Evolutionary conservation across 352 stramenopile genomes (phyloP), one percentile per base, ranked within the genome.

Genomic region (Pythium utonaiense): DNA sequence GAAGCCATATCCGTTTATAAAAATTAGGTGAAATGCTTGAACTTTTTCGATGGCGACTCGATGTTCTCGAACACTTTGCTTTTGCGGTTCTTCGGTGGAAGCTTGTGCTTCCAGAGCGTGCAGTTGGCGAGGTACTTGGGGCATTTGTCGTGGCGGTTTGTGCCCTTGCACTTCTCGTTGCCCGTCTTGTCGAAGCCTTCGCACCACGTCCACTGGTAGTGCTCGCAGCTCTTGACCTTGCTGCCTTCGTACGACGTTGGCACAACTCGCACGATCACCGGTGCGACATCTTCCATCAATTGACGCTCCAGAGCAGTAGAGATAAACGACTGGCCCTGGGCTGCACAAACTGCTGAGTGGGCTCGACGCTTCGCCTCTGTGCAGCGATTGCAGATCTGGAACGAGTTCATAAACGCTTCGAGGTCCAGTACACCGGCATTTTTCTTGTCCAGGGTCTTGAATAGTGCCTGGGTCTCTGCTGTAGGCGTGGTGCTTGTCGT

Each of bases 151-250:
- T 93, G 83, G 36, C 83, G 81, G 55, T 93, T 93, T 14, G 83
- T 93, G 40, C 83, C 83, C 36, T 78, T 82, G 67, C 81, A 93
- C 51, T 93, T 93, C 56, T 91, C 83, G 57, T 93, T 93, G 40
- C 80, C 76, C 22, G 81, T 89, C 53, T 93, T 93, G 42, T 82
- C 81, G 27, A 88, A 93, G 3, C 83, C 83, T 70, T 93, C 83
- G 63, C 83, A 93, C 83, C 83, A 93, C 1, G 81, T 93, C 83
- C 83, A 93, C 58, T 91, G 83, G 55, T 91, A 93, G 59, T 93
- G 83, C 51, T 93, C 83, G 38, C 83, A 93, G 45, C 78, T 89
- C 60, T 88, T 87, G 53, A 93, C 82, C 64, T 93, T 93, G 60
- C 66, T 63, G 34, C 83, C 83, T 83, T 93, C 83, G 53, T 80